A percentile compares a stretch with the other conserved stretches of the same genome.
Evolutionary conservation across 140 eudicot species (phyloP).

Genomic region (Cichorium intybus): DNA sequence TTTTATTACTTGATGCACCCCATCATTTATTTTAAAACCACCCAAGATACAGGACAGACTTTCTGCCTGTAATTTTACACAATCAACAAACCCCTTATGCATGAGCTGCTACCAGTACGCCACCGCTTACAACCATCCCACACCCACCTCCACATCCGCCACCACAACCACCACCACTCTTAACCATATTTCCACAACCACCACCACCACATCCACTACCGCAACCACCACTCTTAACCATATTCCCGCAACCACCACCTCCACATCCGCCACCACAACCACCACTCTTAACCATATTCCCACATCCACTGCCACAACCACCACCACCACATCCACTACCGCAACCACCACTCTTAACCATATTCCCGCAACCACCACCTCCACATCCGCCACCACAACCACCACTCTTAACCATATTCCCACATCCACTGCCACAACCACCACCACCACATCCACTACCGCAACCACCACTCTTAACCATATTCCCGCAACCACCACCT

Average conservation of each 20-base stretch:
- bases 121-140: slow-evolving; percentile 29
- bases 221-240: slow-evolving; percentile 22
- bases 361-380: slow-evolving; percentile 18
- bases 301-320: slow-evolving; percentile 32
- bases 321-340: slow-evolving; percentile 30
- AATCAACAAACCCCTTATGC: slow-evolving; percentile 20
- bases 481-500: too few relatives aligned
- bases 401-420: slow-evolving; percentile 20
- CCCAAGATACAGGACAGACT: not conserved
- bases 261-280: slow-evolving; percentile 24
- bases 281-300: slow-evolving; percentile 6
- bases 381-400: slow-evolving; percentile 13
- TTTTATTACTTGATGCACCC: slow-evolving; percentile 1
- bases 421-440: too few relatives aligned
- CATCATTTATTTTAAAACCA: slow-evolving; percentile 16
- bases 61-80: not conserved
- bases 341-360: slow-evolving; percentile 15
- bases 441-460: slow-evolving; percentile 33
- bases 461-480: slow-evolving; percentile 10
- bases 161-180: slow-evolving; percentile 15
- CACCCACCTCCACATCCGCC: slow-evolving; percentile 27
- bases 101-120: slow-evolving; percentile 22
- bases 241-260: slow-evolving; percentile 21
- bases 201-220: slow-evolving; percentile 28
- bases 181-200: slow-evolving; percentile 18